Percentiles rank a stretch among this genome's conserved stretches.
Conservation (phyloP, 2,329 filamentous ascomycete species). For the Monosporascus ibericus region DNA sequence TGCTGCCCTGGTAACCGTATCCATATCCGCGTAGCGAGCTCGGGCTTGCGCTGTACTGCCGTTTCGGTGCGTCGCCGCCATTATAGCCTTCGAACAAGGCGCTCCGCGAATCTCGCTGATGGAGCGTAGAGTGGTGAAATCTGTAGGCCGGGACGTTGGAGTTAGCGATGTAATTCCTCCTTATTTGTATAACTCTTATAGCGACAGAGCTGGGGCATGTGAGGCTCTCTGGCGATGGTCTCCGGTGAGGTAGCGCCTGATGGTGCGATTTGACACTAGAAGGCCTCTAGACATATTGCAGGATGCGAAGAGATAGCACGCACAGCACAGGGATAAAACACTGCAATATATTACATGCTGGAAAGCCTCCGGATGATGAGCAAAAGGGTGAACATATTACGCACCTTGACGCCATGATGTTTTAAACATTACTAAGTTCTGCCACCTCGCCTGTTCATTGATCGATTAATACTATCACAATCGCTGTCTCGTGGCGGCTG, state of each 20-base stretch:
- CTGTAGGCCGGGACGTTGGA: slow-evolving; percentile 30
- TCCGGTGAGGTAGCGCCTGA: too few relatives aligned
- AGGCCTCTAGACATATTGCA: too few relatives aligned
- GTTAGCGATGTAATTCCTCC: slow-evolving; percentile 1
- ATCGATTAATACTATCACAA: neutral
- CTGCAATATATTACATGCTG: slow-evolving; percentile 2
- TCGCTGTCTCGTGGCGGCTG: too few relatives aligned
- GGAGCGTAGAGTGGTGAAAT: slow-evolving; percentile 62
- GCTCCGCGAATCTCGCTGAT: slow-evolving; percentile 67
- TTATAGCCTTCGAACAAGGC: slow-evolving; percentile 73
- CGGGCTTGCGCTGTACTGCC: slow-evolving; percentile 40
- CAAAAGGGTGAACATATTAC: slow-evolving; percentile 4
- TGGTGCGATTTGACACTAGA: too few relatives aligned
- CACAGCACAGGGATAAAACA: neutral
- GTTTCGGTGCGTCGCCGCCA: slow-evolving; percentile 38
- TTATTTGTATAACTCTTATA: neutral
- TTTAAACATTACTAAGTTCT: neutral
- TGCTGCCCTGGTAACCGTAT: slow-evolving; percentile 43
- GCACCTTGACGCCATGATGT: slow-evolving; percentile 25
- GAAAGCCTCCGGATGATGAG: neutral
- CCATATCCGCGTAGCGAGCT: slow-evolving; percentile 39
- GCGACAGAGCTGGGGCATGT: neutral
- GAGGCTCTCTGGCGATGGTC: too few relatives aligned
- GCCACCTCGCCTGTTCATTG: neutral
- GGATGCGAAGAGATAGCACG: too few relatives aligned